Base-by-base conservation (phyloP, 164 flowering plant species). In the Annona squamosa region DNA sequence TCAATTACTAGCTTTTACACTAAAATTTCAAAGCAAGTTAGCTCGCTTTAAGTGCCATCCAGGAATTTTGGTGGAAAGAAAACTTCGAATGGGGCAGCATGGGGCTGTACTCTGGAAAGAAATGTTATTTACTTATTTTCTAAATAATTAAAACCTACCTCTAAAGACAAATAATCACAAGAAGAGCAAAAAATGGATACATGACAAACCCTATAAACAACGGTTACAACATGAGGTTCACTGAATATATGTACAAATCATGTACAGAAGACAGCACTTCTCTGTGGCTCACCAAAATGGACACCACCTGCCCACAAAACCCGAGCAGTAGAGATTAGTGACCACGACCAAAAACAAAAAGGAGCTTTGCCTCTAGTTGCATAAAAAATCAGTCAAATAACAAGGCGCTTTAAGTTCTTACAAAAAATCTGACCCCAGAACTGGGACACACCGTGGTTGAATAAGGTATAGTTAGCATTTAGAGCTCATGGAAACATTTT, bases 241-340 rank as follows among this genome's bases (percentile, higher is more conserved):
- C 13, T 61, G n/a, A 1, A 66, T 41, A 9, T 48, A 71, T 71
- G 48, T 74, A 74, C 74, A 74, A 48, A 18, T 42, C 42, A 71
- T 72, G 68, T 78, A 75, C 76, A 10, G 17, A 13, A 18, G 37
- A 6, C 59, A 6, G 59, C 59, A 1, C 46, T 61, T 46, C 70
- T 12, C 63, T 44, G 48, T 44, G 1, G 59, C 71, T 86, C 82
- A 92, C 97, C 97, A 92, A 68, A 92, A 92, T 10, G 97, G 95
- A 74, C 97, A 92, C 97, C 97, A 92, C 91, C 97, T 92, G 93
- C 74, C 84, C 83, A 6, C 77, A 69, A 65, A 64, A 63, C 17
- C 47, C 52, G 71, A 65, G 71, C n/a, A 16, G 41, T 43, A 57
- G 10, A 43, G 13, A 37, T 4, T 17, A 46, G 41, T 13, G 13